These are phyloP conservation scores for Pleurotus citrinopileatus DNA, from an alignment of 768 basidiomycete genomes.

Conservation along the genomic window DNA sequence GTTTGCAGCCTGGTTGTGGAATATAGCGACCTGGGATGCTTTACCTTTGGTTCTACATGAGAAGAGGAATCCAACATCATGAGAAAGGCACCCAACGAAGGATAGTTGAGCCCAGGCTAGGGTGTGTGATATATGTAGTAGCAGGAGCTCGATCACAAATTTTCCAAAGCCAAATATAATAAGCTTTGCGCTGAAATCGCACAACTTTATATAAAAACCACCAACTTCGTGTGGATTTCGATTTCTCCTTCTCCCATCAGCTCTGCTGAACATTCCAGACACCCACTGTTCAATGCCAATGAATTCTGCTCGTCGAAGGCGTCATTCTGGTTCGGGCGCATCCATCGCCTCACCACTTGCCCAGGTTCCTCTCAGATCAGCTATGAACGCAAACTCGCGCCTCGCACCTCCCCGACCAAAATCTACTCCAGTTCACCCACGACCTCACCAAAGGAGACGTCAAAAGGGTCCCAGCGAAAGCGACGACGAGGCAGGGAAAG, in stretches of 20 bases:
- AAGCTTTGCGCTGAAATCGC: too few species aligned
- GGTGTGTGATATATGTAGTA: too few species aligned
- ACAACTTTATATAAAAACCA: too few species aligned
- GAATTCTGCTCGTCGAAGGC: conserved; percentile 42
- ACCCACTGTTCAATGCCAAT: neutral
- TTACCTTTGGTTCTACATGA: too few species aligned
- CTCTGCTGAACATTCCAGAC: neutral
- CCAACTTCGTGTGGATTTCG: too few species aligned
- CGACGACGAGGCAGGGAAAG: conserved; percentile 31
- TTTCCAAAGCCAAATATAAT: too few species aligned
- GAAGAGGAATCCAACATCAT: too few species aligned
- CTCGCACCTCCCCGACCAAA: conserved; percentile 64
- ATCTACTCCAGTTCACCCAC: conserved; percentile 65
- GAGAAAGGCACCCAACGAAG: too few species aligned
- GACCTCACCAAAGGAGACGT: conserved; percentile 45
- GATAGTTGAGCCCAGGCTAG: too few species aligned
- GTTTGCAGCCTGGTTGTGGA: too few species aligned
- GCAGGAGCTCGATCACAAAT: too few species aligned
- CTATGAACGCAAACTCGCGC: conserved; percentile 19
- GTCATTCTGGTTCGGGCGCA: conserved; percentile 59
- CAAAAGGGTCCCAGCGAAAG: conserved; percentile 39
- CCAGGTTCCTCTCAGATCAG: conserved; percentile 12
- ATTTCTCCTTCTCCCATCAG: neutral
- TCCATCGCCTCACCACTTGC: conserved; percentile 24
- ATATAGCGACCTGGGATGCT: too few species aligned